These are phyloP conservation scores for Podila epicladia DNA, from an alignment of 192 early-diverging fungal genomes.

Conservation along the genomic window DNA sequence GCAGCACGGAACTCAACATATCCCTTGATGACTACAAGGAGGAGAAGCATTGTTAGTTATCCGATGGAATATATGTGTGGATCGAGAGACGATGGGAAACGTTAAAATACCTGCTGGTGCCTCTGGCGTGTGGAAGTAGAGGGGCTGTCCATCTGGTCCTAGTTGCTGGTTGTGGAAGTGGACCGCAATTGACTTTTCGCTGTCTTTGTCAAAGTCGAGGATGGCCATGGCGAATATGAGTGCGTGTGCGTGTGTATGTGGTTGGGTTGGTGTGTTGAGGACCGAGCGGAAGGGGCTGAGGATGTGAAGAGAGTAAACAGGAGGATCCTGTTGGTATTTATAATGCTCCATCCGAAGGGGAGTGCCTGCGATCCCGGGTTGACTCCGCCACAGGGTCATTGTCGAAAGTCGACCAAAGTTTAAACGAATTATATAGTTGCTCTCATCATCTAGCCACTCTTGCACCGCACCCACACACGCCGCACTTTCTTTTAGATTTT, in stretches of 20 bases:
- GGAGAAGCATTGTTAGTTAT: not conserved
- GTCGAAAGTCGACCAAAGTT: no score
- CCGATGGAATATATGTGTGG: not conserved
- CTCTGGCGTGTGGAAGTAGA: slow-evolving; percentile 30
- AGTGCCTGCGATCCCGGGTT: no score
- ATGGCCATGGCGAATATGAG: slow-evolving; percentile 18
- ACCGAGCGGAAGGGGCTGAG: not conserved
- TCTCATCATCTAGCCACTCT: no score
- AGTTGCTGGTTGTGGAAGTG: slow-evolving; percentile 25
- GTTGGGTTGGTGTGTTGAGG: not conserved
- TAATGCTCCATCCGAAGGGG: no score
- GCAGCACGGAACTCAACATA: slow-evolving; percentile 37
- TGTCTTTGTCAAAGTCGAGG: slow-evolving; percentile 26
- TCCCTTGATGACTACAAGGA: slow-evolving; percentile 18
- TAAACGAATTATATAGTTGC: no score
- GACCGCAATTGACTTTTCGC: slow-evolving; percentile 25
- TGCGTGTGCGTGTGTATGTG: not conserved
- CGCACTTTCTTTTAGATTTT: not conserved
- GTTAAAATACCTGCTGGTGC: slow-evolving; percentile 8
- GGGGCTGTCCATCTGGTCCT: slow-evolving; percentile 24
- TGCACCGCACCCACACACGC: no score
- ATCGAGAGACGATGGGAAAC: not conserved
- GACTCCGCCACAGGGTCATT: no score
- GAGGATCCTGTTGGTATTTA: not conserved
- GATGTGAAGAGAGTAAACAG: not conserved